Evolutionary conservation across 2,329 filamentous ascomycete species (phyloP), one percentile per base, ranked within the genome.

Genomic region (Hypoxylon sp.): DNA sequence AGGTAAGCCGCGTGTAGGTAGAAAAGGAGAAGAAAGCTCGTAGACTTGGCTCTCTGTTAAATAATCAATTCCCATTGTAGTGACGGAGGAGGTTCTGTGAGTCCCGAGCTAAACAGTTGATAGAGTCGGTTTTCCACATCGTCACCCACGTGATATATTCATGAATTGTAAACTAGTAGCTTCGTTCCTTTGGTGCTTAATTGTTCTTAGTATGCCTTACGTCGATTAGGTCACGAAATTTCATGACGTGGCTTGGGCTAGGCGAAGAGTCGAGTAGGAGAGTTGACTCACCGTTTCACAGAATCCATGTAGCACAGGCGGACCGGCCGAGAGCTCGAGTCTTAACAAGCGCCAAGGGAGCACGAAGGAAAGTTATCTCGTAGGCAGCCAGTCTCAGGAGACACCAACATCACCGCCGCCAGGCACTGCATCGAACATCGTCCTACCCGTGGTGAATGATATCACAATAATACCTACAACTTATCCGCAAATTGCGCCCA

Each of bases 331-430:
- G 43, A 21, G 7, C 9, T 43, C n/a, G 23, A 55, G 21, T 14
- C 79, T 77, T 78, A 11, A 2, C 17, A 11, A 43, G 17, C 7
- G 17, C 21, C 17, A 43, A 17, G 17, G 17, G 17, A 43, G 17
- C 14, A 36, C 34, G 13, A 36, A 36, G 5, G 4, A 36, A 14
- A 5, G 14, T 4, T n/a, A 36, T 14, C 6, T 30, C 28, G 28
- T 30, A 30, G 28, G 28, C 5, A 30, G 2, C 28, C 28, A 36
- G 5, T 14, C 10, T 36, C 13, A 14, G 14, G 34, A 36, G 13
- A 36, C 13, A 36, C 34, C 34, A 36, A 36, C 34, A n/a, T n/a
- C n/a, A n/a, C 5, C 32, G 10, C 32, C 32, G 13, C 32, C 13
- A 13, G 10, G 11, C 32, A 10, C 32, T 13, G 10, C 10, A 34